Conservation (phyloP, 768 basidiomycete genomes). For the Paxillus rubicundulus region DNA sequence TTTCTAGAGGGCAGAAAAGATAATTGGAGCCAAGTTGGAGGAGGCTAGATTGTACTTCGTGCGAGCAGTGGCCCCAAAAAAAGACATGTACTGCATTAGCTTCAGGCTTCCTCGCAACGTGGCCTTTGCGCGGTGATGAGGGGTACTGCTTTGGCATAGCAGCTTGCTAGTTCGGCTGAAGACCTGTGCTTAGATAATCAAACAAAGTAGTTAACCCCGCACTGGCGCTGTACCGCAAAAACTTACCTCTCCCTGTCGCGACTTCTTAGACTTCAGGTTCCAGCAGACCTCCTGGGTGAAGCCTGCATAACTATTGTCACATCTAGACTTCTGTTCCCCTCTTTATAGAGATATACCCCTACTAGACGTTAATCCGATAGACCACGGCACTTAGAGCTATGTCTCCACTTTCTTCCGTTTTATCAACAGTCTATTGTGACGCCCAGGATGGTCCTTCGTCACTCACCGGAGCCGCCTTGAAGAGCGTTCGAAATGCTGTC, state of each 20-base stretch:
- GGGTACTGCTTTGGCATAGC: not conserved
- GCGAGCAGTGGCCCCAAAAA: conserved; percentile 90
- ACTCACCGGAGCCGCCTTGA: conserved; percentile 52
- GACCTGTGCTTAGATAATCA: conserved; percentile 28
- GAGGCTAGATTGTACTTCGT: conserved; percentile 68
- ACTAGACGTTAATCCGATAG: conserved; percentile 30
- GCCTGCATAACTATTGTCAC: conserved; percentile 15
- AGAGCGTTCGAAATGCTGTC: conserved; percentile 65
- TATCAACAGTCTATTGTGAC: conserved; percentile 58
- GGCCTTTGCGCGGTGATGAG: conserved; percentile 30
- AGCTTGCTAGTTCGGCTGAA: not conserved
- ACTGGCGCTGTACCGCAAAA: conserved; percentile 14
- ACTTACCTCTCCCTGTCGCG: not conserved
- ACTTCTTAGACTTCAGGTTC: conserved; percentile 5
- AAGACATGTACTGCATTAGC: conserved; percentile 97
- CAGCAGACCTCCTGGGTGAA: conserved; percentile 10
- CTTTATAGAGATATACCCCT: conserved; percentile 37
- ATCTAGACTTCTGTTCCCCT: conserved; percentile 13
- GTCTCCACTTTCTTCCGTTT: conserved; percentile 39
- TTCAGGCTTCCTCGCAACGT: conserved; percentile 64
- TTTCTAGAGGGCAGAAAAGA: conserved; percentile 67
- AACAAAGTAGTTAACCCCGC: conserved; percentile 33
- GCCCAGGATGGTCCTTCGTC: conserved; percentile 39
- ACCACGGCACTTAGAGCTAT: conserved; percentile 26
- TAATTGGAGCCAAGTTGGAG: conserved; percentile 53